These are phyloP conservation scores for Ophiosphaerella korrae DNA, from an alignment of 2,329 filamentous ascomycete genomes.

Conservation along the genomic window DNA sequence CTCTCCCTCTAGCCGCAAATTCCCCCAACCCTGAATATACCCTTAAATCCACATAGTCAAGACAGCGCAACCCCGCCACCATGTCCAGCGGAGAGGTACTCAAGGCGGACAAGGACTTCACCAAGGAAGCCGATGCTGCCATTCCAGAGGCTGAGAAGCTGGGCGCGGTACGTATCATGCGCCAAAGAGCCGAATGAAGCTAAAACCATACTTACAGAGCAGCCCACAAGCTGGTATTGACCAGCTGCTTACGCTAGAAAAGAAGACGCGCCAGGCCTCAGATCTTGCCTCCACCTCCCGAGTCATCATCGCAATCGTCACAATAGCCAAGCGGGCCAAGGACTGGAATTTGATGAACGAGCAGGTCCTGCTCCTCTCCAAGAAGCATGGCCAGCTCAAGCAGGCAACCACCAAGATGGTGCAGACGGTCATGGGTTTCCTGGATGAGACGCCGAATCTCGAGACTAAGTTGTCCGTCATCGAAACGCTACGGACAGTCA, in stretches of 20 bases:
- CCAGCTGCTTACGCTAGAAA: slow-evolving; percentile 89
- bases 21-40: not conserved
- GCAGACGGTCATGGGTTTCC: slow-evolving; percentile 89
- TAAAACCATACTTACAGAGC: slow-evolving; percentile 53
- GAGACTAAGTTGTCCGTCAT: slow-evolving; percentile 93
- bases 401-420: slow-evolving; percentile 99
- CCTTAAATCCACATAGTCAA: slow-evolving; percentile 1
- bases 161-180: slow-evolving; percentile 69
- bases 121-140: slow-evolving; percentile 91
- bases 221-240: slow-evolving; percentile 89
- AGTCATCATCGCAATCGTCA: slow-evolving; percentile 85
- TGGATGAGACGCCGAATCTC: slow-evolving; percentile 81
- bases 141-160: slow-evolving; percentile 89
- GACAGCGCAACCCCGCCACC: slow-evolving; percentile 34
- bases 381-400: slow-evolving; percentile 99
- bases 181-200: slow-evolving; percentile 12
- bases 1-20: not conserved
- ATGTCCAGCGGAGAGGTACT: slow-evolving; percentile 82
- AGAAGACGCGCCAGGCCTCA: slow-evolving; percentile 96
- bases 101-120: slow-evolving; percentile 99
- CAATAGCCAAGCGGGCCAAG: slow-evolving; percentile 87
- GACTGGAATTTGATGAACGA: slow-evolving; percentile 97
- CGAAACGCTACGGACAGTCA: slow-evolving; percentile 92
- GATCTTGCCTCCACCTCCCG: slow-evolving; percentile 95
- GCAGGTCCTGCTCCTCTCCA: slow-evolving; percentile 92